Conservation (phyloP, 768 basidiomycete genomes). For the Nevesoporus exiguus region DNA sequence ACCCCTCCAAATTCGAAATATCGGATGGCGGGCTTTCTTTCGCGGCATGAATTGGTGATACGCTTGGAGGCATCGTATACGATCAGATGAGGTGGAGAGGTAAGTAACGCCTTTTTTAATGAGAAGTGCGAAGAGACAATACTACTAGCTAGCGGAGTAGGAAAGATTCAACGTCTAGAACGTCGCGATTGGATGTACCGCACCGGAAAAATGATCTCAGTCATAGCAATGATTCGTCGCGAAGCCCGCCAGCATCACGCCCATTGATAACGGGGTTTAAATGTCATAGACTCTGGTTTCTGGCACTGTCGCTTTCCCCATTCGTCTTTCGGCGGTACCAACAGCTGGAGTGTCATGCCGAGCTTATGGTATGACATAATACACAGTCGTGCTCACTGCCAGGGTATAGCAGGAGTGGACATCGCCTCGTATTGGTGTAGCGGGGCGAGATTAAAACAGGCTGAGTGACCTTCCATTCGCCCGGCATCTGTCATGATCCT, state of each 20-base stretch:
- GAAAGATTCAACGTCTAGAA: neutral
- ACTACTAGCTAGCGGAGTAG: neutral
- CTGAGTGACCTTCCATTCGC: neutral
- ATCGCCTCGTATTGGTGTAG: neutral
- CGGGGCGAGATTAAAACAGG: neutral
- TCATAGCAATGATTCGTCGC: neutral
- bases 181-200: neutral
- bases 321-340: neutral
- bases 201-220: neutral
- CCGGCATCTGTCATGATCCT: too few relatives aligned
- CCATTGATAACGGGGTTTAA: neutral
- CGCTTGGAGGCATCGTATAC: slow-evolving; percentile 4
- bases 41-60: neutral
- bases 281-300: neutral
- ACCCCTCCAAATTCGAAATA: neutral
- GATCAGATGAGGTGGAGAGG: neutral
- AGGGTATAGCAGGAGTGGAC: neutral
- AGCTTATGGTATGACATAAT: neutral
- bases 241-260: neutral
- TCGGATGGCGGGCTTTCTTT: neutral
- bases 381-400: neutral
- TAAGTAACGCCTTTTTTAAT: neutral
- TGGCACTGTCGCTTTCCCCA: neutral
- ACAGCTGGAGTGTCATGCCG: neutral
- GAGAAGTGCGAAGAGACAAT: neutral